Evolutionary conservation across 768 basidiomycete species (phyloP).

Genomic region (Omphalotus guepiniiformis): DNA sequence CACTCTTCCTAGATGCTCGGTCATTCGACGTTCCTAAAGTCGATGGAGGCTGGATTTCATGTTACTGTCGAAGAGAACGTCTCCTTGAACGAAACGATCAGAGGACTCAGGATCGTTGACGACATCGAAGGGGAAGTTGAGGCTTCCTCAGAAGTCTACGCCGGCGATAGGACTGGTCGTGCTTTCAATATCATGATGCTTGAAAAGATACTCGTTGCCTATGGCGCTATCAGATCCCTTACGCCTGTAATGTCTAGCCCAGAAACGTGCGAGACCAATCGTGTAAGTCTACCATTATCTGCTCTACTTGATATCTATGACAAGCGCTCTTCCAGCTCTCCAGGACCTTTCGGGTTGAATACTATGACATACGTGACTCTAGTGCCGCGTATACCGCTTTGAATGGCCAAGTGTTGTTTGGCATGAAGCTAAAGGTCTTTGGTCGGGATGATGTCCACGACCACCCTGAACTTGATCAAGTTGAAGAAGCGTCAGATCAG

Average conservation of each 20-base stretch:
- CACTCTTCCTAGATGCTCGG: constrained; percentile 45
- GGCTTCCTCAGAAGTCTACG: background rate
- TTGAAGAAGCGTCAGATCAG: constrained; percentile 2
- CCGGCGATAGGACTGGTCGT: background rate
- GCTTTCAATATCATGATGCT: constrained; percentile 16
- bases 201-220: constrained; percentile 29
- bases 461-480: background rate
- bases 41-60: constrained; percentile 48
- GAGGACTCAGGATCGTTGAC: constrained; percentile 7
- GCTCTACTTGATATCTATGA: background rate
- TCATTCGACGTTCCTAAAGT: constrained; percentile 41
- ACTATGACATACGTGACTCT: constrained; percentile 61
- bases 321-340: constrained; percentile 13
- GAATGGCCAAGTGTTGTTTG: constrained; percentile 44
- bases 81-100: constrained; percentile 13
- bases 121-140: constrained; percentile 9
- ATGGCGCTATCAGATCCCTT: constrained; percentile 30
- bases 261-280: constrained; percentile 5
- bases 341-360: constrained; percentile 56
- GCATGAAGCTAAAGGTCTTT: constrained; percentile 45
- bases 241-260: constrained; percentile 17
- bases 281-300: constrained; percentile 16
- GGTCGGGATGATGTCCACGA: constrained; percentile 24
- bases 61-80: constrained; percentile 36
- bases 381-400: constrained; percentile 46